Conservation (phyloP, 305 asterid species). For the Fraxinus sp. region DNA sequence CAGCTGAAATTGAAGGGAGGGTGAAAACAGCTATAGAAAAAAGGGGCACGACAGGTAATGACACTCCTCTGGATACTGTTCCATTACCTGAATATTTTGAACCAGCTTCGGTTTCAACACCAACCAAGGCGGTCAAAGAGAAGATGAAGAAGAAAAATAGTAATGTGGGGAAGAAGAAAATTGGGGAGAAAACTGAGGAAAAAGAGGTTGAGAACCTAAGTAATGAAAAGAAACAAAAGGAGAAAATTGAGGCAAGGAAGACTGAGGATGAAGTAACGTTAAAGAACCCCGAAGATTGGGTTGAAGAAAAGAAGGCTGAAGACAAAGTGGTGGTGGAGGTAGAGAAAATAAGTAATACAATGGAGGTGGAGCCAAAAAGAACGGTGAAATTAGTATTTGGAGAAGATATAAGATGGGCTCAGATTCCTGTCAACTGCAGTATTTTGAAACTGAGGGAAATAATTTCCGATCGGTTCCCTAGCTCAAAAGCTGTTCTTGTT, state of each 20-base stretch:
- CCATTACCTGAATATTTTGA: constrained; percentile 55
- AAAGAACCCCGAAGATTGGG: constrained; percentile 28
- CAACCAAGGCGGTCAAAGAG: constrained; percentile 38
- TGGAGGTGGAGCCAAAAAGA: constrained; percentile 48
- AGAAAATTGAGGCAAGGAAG: constrained; percentile 18
- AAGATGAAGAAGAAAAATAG: constrained; percentile 53
- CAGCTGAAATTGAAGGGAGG: constrained; percentile 65
- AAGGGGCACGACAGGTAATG: constrained; percentile 37
- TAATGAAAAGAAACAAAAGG: constrained; percentile 21
- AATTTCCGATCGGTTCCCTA: constrained; percentile 57
- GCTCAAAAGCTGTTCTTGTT: constrained; percentile 54
- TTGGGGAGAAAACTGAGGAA: constrained; percentile 18
- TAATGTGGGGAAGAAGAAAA: constrained; percentile 17
- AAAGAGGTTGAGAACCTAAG: not conserved
- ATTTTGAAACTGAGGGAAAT: constrained; percentile 61
- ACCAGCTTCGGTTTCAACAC: constrained; percentile 38
- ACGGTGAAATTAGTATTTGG: constrained; percentile 71
- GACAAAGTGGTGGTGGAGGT: constrained; percentile 88
- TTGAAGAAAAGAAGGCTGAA: constrained; percentile 48
- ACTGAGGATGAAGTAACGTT: constrained; percentile 10
- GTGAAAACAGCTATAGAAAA: constrained; percentile 49
- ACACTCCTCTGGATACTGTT: constrained; percentile 35
- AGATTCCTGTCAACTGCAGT: constrained; percentile 60
- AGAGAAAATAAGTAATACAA: constrained; percentile 41
- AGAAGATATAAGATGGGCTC: constrained; percentile 93